Evolutionary conservation across 2,329 filamentous ascomycete species (phyloP).

Genomic region (Mycocentrospora acerina): DNA sequence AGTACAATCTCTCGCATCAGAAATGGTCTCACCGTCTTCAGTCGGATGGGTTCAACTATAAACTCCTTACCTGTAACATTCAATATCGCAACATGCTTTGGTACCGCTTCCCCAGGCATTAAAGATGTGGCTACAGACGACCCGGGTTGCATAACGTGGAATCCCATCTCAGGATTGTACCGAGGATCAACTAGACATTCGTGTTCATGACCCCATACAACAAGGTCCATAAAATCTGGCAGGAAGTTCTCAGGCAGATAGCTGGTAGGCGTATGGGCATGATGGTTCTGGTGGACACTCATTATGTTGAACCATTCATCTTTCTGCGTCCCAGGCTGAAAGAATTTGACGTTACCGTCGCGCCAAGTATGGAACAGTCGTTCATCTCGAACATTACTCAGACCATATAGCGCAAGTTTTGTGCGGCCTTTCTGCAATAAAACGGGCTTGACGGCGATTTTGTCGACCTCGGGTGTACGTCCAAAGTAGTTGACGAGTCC

Average conservation of each 20-base stretch:
- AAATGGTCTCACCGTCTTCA: constrained; percentile 90
- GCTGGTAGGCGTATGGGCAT: constrained; percentile 87
- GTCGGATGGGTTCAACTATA: constrained; percentile 72
- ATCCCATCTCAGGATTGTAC: constrained; percentile 82
- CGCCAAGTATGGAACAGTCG: constrained; percentile 90
- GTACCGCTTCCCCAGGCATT: constrained; percentile 82
- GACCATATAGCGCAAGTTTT: constrained; percentile 87
- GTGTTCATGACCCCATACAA: constrained; percentile 97
- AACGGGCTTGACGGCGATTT: constrained; percentile 88
- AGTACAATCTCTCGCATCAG: constrained; percentile 81
- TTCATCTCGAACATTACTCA: constrained; percentile 96
- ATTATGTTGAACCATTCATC: constrained; percentile 95
- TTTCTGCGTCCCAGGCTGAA: constrained; percentile 75
- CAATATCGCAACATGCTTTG: constrained; percentile 87
- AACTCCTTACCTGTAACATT: constrained; percentile 83
- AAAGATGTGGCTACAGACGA: constrained; percentile 95
- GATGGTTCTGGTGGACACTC: constrained; percentile 93
- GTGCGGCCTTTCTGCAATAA: constrained; percentile 90
- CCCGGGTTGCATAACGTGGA: constrained; percentile 95
- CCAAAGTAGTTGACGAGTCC: constrained; percentile 96
- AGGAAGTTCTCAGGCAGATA: constrained; percentile 93
- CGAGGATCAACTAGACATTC: constrained; percentile 88
- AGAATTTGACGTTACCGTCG: constrained; percentile 93
- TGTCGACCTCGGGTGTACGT: constrained; percentile 86
- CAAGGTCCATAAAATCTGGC: constrained; percentile 84